phyloP scores from a whole-genome alignment of 345 rosid species.

The Populus tremula region DNA sequence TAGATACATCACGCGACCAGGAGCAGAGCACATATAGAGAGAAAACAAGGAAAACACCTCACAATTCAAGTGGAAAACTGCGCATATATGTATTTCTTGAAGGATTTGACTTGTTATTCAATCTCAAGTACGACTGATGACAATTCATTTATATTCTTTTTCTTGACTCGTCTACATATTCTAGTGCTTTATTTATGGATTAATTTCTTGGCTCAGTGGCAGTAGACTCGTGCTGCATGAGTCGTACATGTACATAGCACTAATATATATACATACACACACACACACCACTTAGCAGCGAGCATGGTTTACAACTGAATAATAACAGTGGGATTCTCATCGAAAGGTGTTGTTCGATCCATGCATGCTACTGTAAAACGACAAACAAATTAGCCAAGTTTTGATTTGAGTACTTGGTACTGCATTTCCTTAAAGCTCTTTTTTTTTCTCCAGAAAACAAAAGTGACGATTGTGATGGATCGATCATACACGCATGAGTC shows the following conservation, averaged over 20 bases:
- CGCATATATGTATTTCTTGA: neutral
- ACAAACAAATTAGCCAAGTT: neutral
- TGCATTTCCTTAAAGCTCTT: neutral
- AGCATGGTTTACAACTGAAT: neutral
- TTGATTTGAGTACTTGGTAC: neutral
- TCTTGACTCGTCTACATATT: neutral
- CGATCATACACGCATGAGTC: neutral
- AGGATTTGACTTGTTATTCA: neutral
- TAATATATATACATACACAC: no score
- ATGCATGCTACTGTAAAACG: neutral
- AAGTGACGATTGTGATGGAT: neutral
- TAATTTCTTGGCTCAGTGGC: neutral
- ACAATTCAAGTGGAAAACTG: neutral
- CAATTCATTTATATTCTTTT: neutral
- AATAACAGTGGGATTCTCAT: neutral
- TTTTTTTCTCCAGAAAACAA: neutral
- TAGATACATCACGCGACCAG: neutral
- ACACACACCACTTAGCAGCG: neutral
- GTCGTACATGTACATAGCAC: neutral
- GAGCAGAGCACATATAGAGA: neutral
- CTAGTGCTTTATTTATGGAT: neutral
- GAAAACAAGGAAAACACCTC: neutral
- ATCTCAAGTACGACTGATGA: neutral
- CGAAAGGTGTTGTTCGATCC: neutral
- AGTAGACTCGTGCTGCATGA: neutral